A percentile compares a stretch with the other conserved stretches of the same genome.
Evolutionary conservation across 345 rosid genomes (phyloP).

Genomic region (Kernera saxatilis): DNA sequence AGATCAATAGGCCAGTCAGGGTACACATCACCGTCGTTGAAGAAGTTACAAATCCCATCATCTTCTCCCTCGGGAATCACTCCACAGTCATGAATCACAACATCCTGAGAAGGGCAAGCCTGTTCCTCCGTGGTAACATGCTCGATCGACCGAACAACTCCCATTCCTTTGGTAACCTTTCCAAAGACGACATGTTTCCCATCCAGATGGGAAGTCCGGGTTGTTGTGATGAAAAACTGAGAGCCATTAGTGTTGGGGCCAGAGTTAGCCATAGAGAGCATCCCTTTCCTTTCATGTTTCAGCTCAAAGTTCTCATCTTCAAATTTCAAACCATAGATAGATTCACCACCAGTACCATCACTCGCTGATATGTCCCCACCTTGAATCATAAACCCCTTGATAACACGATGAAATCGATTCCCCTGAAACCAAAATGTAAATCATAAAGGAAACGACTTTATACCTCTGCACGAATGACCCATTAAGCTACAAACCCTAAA

Average conservation of each 20-base stretch:
- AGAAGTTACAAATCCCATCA: constrained; percentile 75
- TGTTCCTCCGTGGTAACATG: constrained; percentile 52
- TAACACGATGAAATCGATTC: constrained; percentile 67
- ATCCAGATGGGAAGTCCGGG: constrained; percentile 78
- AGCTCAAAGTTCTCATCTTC: constrained; percentile 84
- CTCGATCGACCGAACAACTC: constrained; percentile 82
- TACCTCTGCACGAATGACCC: neutral
- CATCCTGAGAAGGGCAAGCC: constrained; percentile 53
- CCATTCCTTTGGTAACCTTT: constrained; percentile 84
- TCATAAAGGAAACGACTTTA: neutral
- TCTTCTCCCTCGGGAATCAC: constrained; percentile 70
- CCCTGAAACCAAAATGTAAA: constrained; percentile 47
- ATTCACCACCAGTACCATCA: constrained; percentile 94
- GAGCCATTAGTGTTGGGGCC: constrained; percentile 93
- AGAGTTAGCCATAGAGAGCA: constrained; percentile 88
- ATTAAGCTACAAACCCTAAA: constrained; percentile 9
- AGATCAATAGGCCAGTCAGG: constrained; percentile 98
- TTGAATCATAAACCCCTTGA: constrained; percentile 87
- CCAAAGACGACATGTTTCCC: constrained; percentile 97
- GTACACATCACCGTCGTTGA: constrained; percentile 81
- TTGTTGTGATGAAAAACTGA: constrained; percentile 90
- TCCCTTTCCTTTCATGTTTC: constrained; percentile 95
- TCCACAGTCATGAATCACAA: constrained; percentile 68
- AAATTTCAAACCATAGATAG: constrained; percentile 81
- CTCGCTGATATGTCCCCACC: constrained; percentile 94